These are phyloP conservation scores for Cnidoscolus chayamansa DNA, from an alignment of 441 rosid species.

Conservation along the genomic window DNA sequence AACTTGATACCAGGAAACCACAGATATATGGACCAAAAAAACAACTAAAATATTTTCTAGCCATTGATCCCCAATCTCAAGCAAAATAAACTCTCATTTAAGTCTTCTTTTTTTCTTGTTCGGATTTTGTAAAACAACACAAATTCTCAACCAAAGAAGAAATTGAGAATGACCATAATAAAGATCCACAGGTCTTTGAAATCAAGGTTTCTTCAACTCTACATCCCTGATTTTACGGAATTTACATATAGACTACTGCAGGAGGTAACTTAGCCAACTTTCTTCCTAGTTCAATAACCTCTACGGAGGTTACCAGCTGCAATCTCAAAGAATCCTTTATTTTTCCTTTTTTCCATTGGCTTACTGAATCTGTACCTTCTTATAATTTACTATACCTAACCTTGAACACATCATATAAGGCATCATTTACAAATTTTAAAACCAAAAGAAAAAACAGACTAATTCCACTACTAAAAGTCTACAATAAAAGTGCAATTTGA, in stretches of 20 bases:
- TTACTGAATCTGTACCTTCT: neutral
- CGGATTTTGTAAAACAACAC: neutral
- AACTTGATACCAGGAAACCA: neutral
- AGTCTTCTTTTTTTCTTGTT: neutral
- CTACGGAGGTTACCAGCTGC: neutral
- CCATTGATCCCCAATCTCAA: neutral
- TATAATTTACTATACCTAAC: neutral
- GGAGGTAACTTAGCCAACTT: neutral
- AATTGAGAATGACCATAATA: neutral
- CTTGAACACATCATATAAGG: neutral
- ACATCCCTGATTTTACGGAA: constrained; percentile 2
- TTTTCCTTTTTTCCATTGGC: neutral
- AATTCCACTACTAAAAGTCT: neutral
- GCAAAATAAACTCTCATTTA: neutral
- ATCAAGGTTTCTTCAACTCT: neutral
- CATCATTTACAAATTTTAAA: neutral
- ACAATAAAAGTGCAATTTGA: neutral
- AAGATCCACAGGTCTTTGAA: neutral
- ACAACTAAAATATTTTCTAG: neutral
- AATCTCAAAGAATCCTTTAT: neutral
- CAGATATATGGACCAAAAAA: neutral
- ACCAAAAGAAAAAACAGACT: neutral
- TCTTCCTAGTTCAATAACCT: constrained; percentile 3
- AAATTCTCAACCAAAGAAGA: neutral
- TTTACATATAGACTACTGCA: neutral